Evolutionary conservation across 2,329 filamentous ascomycete species (phyloP).

Genomic region (Aspergillus chevalieri): DNA sequence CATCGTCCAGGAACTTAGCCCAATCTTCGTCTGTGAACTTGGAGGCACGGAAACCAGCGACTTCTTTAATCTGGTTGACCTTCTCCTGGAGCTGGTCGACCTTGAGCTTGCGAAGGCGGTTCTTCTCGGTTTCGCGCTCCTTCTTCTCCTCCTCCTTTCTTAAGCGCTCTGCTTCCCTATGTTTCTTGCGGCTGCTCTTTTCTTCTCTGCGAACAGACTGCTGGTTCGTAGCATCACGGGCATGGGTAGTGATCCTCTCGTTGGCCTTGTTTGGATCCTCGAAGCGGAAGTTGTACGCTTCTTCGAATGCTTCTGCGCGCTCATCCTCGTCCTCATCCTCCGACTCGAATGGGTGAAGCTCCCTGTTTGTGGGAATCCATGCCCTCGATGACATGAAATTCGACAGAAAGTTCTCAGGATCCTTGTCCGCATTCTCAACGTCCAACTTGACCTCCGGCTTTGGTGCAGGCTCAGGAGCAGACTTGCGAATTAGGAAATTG

Average conservation of each 20-base stretch:
- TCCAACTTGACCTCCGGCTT: slow-evolving; percentile 55
- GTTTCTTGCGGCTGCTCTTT: slow-evolving; percentile 66
- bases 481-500: slow-evolving; percentile 70
- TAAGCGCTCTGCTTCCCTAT: slow-evolving; percentile 70
- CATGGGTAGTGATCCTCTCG: slow-evolving; percentile 79
- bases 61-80: slow-evolving; percentile 79
- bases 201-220: slow-evolving; percentile 84
- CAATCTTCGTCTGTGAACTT: slow-evolving; percentile 69
- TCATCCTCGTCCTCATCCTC: slow-evolving; percentile 75
- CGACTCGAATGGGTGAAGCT: slow-evolving; percentile 79
- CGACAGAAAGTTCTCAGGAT: slow-evolving; percentile 87
- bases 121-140: slow-evolving; percentile 71
- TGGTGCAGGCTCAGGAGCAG: slow-evolving; percentile 33
- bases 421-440: slow-evolving; percentile 70
- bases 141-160: slow-evolving; percentile 73
- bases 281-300: slow-evolving; percentile 92
- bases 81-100: slow-evolving; percentile 86
- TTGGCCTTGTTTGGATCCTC: slow-evolving; percentile 86
- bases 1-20: slow-evolving; percentile 75
- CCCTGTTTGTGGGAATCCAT: slow-evolving; percentile 67
- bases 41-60: slow-evolving; percentile 69
- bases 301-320: slow-evolving; percentile 78
- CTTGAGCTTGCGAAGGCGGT: slow-evolving; percentile 77
- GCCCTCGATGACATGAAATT: slow-evolving; percentile 91
- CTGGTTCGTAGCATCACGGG: slow-evolving; percentile 74